Evolutionary conservation across 2,329 filamentous ascomycete genomes (phyloP).

Genomic region (Septoria linicola): DNA sequence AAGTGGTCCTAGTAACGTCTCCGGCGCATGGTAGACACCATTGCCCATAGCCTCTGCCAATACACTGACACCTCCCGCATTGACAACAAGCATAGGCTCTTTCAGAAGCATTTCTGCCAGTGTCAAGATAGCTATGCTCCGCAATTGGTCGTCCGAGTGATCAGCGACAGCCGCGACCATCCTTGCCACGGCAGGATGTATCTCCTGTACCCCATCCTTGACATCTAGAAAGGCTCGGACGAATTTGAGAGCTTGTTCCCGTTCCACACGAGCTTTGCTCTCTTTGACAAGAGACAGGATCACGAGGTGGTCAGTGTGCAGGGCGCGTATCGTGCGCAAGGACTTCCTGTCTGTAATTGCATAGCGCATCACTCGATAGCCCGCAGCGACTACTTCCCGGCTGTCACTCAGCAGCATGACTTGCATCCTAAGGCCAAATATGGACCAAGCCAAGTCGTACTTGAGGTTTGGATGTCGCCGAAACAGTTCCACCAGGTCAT

Average conservation of each 20-base stretch:
- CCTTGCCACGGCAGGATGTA: conserved; percentile 81
- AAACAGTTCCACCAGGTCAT: conserved; percentile 93
- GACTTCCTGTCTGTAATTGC: conserved; percentile 90
- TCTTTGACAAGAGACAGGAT: conserved; percentile 93
- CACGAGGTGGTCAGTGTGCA: conserved; percentile 91
- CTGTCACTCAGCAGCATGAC: conserved; percentile 94
- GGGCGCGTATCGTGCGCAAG: conserved; percentile 77
- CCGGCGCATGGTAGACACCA: conserved; percentile 86
- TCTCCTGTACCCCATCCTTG: conserved; percentile 83
- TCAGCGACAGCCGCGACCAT: conserved; percentile 90
- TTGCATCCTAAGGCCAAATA: conserved; percentile 91
- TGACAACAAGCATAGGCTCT: conserved; percentile 76
- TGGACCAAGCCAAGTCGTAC: conserved; percentile 93
- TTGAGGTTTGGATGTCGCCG: conserved; percentile 90
- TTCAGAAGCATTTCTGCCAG: conserved; percentile 86
- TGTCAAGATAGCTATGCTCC: conserved; percentile 89
- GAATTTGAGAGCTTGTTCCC: conserved; percentile 96
- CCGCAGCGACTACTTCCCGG: conserved; percentile 90
- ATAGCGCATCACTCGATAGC: conserved; percentile 89
- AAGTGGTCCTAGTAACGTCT: conserved; percentile 83
- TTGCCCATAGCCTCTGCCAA: conserved; percentile 91
- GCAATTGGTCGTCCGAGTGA: conserved; percentile 77
- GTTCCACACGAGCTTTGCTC: conserved; percentile 92
- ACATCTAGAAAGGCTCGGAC: conserved; percentile 92
- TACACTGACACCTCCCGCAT: conserved; percentile 78